Evolutionary conservation across 2,329 filamentous ascomycete genomes (phyloP).

Genomic region (Colletotrichum destructivum): DNA sequence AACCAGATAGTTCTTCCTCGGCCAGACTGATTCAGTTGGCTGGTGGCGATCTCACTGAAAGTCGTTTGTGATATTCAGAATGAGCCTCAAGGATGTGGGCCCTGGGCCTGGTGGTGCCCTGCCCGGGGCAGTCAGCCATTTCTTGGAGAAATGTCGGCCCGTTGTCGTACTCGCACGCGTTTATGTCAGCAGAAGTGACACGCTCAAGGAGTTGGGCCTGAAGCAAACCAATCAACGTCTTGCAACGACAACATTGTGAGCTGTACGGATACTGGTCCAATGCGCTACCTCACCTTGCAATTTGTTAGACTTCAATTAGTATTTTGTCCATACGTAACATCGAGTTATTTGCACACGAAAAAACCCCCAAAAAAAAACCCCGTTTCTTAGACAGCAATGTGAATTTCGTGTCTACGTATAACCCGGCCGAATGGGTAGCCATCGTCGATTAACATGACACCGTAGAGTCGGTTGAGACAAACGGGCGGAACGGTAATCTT

Average conservation of each 20-base stretch:
- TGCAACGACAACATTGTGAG: background rate
- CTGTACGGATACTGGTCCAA: too few species aligned
- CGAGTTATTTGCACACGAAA: background rate
- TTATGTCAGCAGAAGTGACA: background rate
- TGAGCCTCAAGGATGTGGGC: conserved; percentile 22
- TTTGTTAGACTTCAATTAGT: background rate
- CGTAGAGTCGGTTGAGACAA: conserved; percentile 33
- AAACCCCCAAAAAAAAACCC: too few species aligned
- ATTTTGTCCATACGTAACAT: background rate
- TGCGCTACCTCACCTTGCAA: background rate
- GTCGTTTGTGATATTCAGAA: conserved; percentile 7
- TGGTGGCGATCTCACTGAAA: conserved; percentile 8
- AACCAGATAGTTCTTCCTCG: background rate
- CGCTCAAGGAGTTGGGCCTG: too few species aligned
- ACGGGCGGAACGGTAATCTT: conserved; percentile 7
- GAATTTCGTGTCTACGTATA: background rate
- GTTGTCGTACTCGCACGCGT: rapidly evolving
- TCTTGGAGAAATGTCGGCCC: conserved; percentile 12
- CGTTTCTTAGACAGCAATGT: background rate
- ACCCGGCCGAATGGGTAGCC: conserved; percentile 20
- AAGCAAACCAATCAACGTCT: background rate
- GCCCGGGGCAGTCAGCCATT: background rate
- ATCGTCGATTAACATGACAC: conserved; percentile 12
- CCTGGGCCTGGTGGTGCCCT: conserved; percentile 3
- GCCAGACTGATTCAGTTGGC: conserved; percentile 5